Evolutionary conservation across 371 early-diverging fungal genomes (phyloP), one percentile per base, ranked within the genome.

Genomic region (Rhizopus arrhizus): DNA sequence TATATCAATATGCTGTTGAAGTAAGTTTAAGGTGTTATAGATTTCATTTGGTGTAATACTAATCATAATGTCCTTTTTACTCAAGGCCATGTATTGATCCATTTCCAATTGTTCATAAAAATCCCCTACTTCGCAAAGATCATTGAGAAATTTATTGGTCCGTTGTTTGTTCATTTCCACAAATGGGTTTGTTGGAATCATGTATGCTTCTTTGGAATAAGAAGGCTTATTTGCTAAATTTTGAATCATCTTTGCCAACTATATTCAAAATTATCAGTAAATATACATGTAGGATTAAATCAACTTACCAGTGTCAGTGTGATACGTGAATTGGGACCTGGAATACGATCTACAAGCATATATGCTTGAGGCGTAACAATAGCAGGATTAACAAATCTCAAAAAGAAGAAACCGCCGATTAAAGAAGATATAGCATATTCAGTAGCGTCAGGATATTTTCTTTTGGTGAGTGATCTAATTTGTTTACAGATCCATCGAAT

Each of bases 401-500:
- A 74, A 70, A 96, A 92, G 70, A 95, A 95, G 75, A 96, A 95
- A 0, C 94, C 95, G 34, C 96, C 96, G 68, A 96, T 94, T 29
- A 95, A 76, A 31, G 95, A 94, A 68, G 92, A 89, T 13, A 94
- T 89, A 16, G 88, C 85, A 48, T 80, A 73, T 53, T 94, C 94
- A 4, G 91, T 79, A 8, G 91, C 90, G 33, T 94, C 85, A 1
- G 95, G 94, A 75, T 89, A 95, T 71, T 88, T 89, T 57, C 90
- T 62, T 85, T 91, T 91, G 8, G 94, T 91, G 59, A 95, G 70
- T 3, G 87, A 88, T 16, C 90, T 80, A 71, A 96, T 95, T 75
- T 95, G 94, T 66, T 96, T 96, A 73, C 96, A 96, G 47, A 96
- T 92, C 95, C 95, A 96, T 15, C 95, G 84, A 70, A 96, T 95